These are phyloP conservation scores for Sphagnum contortum DNA, from an alignment of 225 moss, liverwort and hornwort genomes.

Conservation along the genomic window DNA sequence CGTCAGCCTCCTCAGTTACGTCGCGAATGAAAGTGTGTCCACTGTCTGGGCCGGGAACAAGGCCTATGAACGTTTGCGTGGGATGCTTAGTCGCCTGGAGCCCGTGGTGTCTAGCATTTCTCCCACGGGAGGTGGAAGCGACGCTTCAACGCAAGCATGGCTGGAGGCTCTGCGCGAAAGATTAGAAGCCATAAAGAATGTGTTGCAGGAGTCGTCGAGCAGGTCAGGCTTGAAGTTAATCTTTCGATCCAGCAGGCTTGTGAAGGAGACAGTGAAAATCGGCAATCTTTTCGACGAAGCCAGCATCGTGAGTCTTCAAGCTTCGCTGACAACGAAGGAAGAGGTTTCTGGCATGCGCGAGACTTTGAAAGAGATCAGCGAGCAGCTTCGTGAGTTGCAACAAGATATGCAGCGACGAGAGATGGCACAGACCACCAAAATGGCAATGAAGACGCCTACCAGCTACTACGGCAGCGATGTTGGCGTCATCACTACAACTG, in stretches of 20 bases:
- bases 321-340: conserved; percentile 7
- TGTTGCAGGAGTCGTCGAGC: background rate
- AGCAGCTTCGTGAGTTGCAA: background rate
- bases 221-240: background rate
- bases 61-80: background rate
- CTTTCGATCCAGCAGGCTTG: background rate
- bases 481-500: conserved; percentile 6
- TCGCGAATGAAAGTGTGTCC: background rate
- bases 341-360: conserved; percentile 4
- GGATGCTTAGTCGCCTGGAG: conserved; percentile 6
- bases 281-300: conserved; percentile 6
- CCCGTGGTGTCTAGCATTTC: conserved; percentile 6
- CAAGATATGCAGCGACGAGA: conserved; percentile 5
- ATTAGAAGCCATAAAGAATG: background rate
- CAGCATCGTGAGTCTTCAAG: background rate
- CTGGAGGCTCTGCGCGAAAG: conserved; percentile 9
- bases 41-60: conserved; percentile 4
- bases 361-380: conserved; percentile 7
- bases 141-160: background rate
- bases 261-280: conserved; percentile 1
- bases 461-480: background rate
- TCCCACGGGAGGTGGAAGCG: background rate
- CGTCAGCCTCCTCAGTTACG: background rate
- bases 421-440: background rate
- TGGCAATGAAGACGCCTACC: conserved; percentile 8